Evolutionary conservation across 1,284 basidiomycete species (phyloP).

Genomic region (Omphalotus olearius): DNA sequence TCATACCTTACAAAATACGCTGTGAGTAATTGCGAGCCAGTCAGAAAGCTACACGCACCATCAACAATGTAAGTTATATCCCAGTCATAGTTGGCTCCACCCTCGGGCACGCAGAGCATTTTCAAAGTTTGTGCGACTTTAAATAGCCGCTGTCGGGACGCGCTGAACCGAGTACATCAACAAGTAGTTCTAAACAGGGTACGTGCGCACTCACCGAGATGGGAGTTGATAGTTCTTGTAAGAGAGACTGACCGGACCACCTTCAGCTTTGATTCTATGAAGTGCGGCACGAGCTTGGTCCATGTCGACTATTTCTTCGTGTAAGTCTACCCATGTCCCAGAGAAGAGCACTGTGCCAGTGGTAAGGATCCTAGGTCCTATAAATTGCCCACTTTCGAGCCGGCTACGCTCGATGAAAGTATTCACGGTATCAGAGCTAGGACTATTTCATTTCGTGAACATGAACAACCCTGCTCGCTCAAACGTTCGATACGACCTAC

Average conservation of each 20-base stretch:
- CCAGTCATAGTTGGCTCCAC: slow-evolving; percentile 76
- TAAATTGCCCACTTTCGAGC: slow-evolving; percentile 60
- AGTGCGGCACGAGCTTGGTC: slow-evolving; percentile 62
- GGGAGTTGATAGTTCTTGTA: slow-evolving; percentile 77
- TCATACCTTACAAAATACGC: slow-evolving; percentile 51
- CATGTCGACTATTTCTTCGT: slow-evolving; percentile 60
- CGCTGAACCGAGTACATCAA: slow-evolving; percentile 31
- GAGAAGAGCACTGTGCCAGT: slow-evolving; percentile 67
- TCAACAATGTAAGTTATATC: slow-evolving; percentile 71
- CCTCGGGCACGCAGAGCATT: slow-evolving; percentile 73
- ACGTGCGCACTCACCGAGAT: slow-evolving; percentile 39
- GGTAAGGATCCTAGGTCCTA: slow-evolving; percentile 68
- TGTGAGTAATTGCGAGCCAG: background rate
- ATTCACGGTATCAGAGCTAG: slow-evolving; percentile 56
- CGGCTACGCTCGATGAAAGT: slow-evolving; percentile 62
- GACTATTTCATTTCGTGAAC: slow-evolving; percentile 32
- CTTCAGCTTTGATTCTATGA: slow-evolving; percentile 64
- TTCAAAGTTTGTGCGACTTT: slow-evolving; percentile 54
- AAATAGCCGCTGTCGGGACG: slow-evolving; percentile 64
- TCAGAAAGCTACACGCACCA: slow-evolving; percentile 34
- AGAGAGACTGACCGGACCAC: slow-evolving; percentile 61
- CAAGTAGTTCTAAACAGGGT: background rate
- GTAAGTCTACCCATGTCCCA: slow-evolving; percentile 42
- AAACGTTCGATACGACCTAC: slow-evolving; percentile 30
- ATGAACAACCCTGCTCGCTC: background rate